Conservation (phyloP, 306 rosid genomes). For the Vigna hirtella region DNA sequence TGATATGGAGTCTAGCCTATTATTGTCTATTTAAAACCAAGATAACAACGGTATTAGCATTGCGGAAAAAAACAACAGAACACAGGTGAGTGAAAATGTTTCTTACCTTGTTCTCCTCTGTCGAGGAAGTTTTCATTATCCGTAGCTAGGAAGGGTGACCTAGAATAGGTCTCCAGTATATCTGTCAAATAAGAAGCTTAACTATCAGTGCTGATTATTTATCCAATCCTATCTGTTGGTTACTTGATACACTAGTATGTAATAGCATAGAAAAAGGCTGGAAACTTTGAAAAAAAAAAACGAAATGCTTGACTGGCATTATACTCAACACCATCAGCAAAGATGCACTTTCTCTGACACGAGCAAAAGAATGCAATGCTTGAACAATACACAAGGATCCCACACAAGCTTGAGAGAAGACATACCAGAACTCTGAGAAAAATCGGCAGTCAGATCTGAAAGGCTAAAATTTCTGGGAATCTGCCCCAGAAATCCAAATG, state of each 20-base stretch:
- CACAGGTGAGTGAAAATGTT: slow-evolving; percentile 16
- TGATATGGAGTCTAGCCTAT: slow-evolving; percentile 80
- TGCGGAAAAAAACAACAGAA: slow-evolving; percentile 32
- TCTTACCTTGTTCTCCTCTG: slow-evolving; percentile 76
- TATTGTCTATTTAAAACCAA: slow-evolving; percentile 58
- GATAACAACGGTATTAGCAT: slow-evolving; percentile 39
- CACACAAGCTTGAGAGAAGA: slow-evolving; percentile 24
- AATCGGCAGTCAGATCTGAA: slow-evolving; percentile 81
- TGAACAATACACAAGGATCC: slow-evolving; percentile 23
- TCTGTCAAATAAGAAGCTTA: slow-evolving; percentile 57
- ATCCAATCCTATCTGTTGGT: slow-evolving; percentile 9
- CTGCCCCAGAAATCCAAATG: slow-evolving; percentile 77
- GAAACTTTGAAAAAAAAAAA: slow-evolving; percentile 13
- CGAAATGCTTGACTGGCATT: slow-evolving; percentile 3
- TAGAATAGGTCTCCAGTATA: slow-evolving; percentile 80
- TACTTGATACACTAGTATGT: slow-evolving; percentile 18
- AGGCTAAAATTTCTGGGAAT: slow-evolving; percentile 87
- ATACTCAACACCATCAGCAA: slow-evolving; percentile 19
- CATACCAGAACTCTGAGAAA: slow-evolving; percentile 86
- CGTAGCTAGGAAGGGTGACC: slow-evolving; percentile 75
- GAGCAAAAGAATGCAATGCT: slow-evolving; percentile 8
- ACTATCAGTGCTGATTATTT: slow-evolving; percentile 9
- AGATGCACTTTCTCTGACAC: neutral
- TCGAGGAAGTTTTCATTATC: slow-evolving; percentile 72
- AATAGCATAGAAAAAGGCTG: slow-evolving; percentile 1